Evolutionary conservation across 2,329 filamentous ascomycete genomes (phyloP).

Genomic region (Arthroderma uncinatum): DNA sequence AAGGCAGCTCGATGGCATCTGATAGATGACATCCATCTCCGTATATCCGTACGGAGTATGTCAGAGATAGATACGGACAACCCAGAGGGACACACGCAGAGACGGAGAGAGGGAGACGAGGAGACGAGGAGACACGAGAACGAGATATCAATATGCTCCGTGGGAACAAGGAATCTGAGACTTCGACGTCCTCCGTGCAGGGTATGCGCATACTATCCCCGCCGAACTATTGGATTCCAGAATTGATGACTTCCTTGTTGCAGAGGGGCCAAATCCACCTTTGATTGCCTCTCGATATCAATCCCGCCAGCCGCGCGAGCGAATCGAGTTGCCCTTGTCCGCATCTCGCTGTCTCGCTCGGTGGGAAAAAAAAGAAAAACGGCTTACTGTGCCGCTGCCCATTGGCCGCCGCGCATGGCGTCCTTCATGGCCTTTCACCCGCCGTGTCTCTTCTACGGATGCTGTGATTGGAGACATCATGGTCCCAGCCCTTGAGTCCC

Average conservation of each 20-base stretch:
- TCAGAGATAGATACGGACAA: not conserved
- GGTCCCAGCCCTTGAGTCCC: not conserved
- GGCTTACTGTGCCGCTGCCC: not conserved
- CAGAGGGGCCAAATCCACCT: conserved; percentile 2
- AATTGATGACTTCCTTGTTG: not conserved
- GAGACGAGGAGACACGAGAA: not conserved
- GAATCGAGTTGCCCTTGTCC: not conserved
- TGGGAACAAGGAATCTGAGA: conserved; percentile 5
- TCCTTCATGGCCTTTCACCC: not conserved
- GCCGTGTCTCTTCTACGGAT: not conserved
- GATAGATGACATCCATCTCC: no score
- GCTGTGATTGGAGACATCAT: not conserved
- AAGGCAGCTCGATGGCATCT: no score
- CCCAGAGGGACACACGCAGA: not conserved
- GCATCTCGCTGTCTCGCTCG: not conserved
- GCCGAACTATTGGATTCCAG: conserved; percentile 6
- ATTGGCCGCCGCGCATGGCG: not conserved
- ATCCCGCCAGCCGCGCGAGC: not conserved
- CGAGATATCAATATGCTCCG: not conserved
- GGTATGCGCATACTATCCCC: conserved; percentile 2
- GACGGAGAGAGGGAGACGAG: not conserved
- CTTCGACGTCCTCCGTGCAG: not conserved
- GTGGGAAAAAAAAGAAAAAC: not conserved
- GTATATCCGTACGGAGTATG: not conserved
- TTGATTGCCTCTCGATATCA: not conserved